Base-by-base conservation (phyloP, 345 rosid species). In the Acer negundo region DNA sequence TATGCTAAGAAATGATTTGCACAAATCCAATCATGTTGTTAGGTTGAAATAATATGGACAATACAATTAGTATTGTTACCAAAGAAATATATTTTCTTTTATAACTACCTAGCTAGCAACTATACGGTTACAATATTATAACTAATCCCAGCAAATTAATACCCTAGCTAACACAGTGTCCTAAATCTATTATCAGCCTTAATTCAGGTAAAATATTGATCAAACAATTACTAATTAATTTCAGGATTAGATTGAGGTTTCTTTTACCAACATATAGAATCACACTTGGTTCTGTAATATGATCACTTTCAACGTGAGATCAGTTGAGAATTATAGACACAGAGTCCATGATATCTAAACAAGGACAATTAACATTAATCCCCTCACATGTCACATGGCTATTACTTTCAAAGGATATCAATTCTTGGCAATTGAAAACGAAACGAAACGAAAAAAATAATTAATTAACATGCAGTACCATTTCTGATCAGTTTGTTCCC, bases 341-440 rank as follows among this genome's bases (percentile, higher is more conserved):
- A 16, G 31, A 26, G 38, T 31, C 38, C 38, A 4, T 31, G 38
- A 31, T 31, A 3, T 31, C 38, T 31, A 5, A 31, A 31, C 38
- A 31, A 3, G 38, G 38, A 6, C 4, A 4, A 31, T 31, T 31
- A 31, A 31, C 38, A 31, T 31, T 31, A 31, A 4, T 31, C 38
- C 8, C 47, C 61, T 38, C 82, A 78, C 77, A 22, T 78, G 82
- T 38, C 82, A 78, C 77, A 22, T 78, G 82, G 67, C 79, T 24
- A 58, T 82, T 79, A 67, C 73, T 78, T 59, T 82, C 84, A 67
- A n/a, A 47, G 6, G 10, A 69, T 10, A 31, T 23, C 19, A 75
- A 16, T 42, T 75, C 17, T 65, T 55, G 20, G 80, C 17, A 4
- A 61, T 16, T 40, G 67, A 78, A 56, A 63, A 70, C 61, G 49